Base-by-base conservation (phyloP, 2,329 filamentous ascomycete species). In the Fusarium avenaceum region DNA sequence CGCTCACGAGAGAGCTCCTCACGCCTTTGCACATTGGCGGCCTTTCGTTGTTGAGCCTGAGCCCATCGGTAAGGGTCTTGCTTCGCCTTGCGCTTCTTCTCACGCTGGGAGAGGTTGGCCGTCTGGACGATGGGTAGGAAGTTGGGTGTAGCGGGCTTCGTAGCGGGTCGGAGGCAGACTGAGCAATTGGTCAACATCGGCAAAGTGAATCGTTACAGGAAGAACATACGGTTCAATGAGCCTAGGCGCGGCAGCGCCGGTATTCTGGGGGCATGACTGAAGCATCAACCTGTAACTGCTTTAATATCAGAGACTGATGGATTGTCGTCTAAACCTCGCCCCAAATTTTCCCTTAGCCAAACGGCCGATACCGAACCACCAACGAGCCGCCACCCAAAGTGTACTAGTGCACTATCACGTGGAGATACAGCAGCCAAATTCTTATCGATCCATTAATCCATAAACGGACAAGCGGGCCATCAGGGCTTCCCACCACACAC, bases 11-110 rank as follows among this genome's bases (percentile, higher is more conserved):
- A 79, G 56, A 98, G 86, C 66, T 89, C 88, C 65, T 87, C 84
- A 74, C 91, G 93, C 51, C 93, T 89, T 75, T 91, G 87, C 45
- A 95, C 78, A 76, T 97, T 97, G 70, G 91, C 92, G 13, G 91
- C 89, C 80, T 95, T 97, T 65, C 93, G 90, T 77, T 94, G 92
- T 74, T 91, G 88, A 32, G 92, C 90, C 79, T 96, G 93, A 4
- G 91, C 91, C 80, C 91, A 87, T 62, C 90, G 85, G 77, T 96
- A 97, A 1, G 94, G 94, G 73, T 98, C 93, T 76, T 88, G 87
- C 76, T 91, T 89, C 62, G 86, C 87, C 66, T 87, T 85, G 63
- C 87, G 86, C 77, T 89, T 89, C 80, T 87, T 87, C 70, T 92
- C 87, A 70, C 88, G 84, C 51, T 81, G 81, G 39, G 88, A 87